Evolutionary conservation across 768 basidiomycete species (phyloP).

Genomic region (Mycena leptocephala): DNA sequence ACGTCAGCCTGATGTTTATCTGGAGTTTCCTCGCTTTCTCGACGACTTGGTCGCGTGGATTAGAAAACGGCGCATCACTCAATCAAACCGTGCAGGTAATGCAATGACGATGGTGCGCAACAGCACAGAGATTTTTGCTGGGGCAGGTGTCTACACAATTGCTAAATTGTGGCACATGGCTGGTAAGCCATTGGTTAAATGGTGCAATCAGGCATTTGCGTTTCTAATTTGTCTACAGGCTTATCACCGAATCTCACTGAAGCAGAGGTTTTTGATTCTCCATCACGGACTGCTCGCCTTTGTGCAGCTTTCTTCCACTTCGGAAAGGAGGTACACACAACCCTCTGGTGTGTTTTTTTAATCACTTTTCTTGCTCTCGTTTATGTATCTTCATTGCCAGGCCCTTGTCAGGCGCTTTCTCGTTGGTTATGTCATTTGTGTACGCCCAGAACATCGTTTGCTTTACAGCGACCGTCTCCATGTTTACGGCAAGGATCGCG

Average conservation of each 20-base stretch:
- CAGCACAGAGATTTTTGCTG: background rate
- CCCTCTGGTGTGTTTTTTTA: background rate
- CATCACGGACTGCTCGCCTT: background rate
- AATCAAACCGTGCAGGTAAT: background rate
- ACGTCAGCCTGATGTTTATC: too few relatives aligned
- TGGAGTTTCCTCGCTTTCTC: background rate
- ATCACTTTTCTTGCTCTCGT: too few relatives aligned
- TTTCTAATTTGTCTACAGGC: too few relatives aligned
- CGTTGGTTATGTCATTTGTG: background rate
- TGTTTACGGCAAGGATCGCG: background rate
- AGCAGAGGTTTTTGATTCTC: too few relatives aligned
- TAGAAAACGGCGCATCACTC: background rate
- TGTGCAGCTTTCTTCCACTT: background rate
- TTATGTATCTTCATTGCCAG: too few relatives aligned
- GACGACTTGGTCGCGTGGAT: background rate
- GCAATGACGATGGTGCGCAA: background rate
- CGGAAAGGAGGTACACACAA: background rate
- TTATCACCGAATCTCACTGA: too few relatives aligned
- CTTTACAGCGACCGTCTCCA: background rate
- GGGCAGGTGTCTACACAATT: background rate
- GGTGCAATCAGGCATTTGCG: too few relatives aligned
- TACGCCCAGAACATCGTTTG: background rate
- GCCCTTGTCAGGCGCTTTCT: background rate
- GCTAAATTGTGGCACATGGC: background rate
- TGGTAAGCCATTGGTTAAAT: too few relatives aligned